These are phyloP conservation scores for Passalora sequoiae DNA, from an alignment of 2,329 filamentous ascomycete genomes.

Conservation along the genomic window DNA sequence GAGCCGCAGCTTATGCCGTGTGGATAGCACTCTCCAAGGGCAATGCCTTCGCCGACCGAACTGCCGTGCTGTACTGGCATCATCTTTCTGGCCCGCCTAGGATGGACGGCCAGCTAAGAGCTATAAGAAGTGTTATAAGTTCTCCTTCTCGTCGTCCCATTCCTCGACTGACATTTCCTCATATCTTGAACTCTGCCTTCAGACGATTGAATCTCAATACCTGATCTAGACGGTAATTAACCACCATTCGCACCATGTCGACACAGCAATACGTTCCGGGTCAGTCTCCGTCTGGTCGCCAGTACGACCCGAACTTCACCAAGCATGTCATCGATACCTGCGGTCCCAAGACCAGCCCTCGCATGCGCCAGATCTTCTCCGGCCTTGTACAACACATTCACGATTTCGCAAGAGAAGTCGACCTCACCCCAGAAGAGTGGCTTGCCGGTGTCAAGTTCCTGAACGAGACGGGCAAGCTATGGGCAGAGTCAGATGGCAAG, in stretches of 20 bases:
- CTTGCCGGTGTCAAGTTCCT: constrained; percentile 68
- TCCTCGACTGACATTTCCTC: neutral
- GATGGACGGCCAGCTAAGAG: neutral
- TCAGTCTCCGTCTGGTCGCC: constrained; percentile 19
- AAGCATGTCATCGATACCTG: constrained; percentile 67
- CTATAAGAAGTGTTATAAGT: neutral
- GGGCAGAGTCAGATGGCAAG: constrained; percentile 53
- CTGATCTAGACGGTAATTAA: neutral
- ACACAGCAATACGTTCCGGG: constrained; percentile 3
- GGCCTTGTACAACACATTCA: constrained; percentile 67
- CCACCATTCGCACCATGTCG: constrained; percentile 2
- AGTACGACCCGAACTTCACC: constrained; percentile 74
- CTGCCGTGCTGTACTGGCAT: constrained; percentile 7
- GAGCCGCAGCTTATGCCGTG: constrained; percentile 1
- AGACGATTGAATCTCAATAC: neutral
- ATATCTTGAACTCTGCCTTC: no score
- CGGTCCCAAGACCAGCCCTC: constrained; percentile 61
- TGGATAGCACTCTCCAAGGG: neutral
- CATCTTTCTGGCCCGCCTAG: neutral
- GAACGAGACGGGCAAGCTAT: constrained; percentile 66
- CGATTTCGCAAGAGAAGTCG: constrained; percentile 71
- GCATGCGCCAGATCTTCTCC: constrained; percentile 59
- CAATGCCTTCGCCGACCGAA: constrained; percentile 9
- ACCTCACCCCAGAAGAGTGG: constrained; percentile 74
- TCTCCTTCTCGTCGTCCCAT: neutral